Evolutionary conservation across 2,329 filamentous ascomycete genomes (phyloP).

Genomic region (Curvularia spicifera): DNA sequence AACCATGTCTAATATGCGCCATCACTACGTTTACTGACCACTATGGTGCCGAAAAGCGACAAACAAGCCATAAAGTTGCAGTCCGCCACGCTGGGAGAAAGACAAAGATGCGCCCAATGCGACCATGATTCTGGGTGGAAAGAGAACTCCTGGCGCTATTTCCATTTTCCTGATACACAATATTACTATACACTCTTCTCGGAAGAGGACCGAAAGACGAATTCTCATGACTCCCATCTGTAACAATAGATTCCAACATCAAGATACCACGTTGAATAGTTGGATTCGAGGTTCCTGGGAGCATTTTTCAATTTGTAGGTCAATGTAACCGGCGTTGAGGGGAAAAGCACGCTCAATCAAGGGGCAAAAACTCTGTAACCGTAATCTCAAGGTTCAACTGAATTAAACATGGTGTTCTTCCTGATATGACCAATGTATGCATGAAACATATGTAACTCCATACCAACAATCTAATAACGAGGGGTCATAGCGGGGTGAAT

Average conservation of each 20-base stretch:
- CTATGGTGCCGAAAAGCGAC: neutral
- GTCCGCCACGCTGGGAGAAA: slow-evolving; percentile 6
- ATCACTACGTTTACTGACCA: slow-evolving; percentile 20
- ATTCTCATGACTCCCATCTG: neutral
- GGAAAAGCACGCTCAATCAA: neutral
- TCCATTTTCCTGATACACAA: neutral
- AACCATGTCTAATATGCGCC: slow-evolving; percentile 34
- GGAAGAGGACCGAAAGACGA: too few relatives aligned
- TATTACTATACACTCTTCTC: neutral
- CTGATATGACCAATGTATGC: too few relatives aligned
- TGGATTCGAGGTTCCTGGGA: neutral
- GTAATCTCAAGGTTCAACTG: neutral
- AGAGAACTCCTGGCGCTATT: neutral
- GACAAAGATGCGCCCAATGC: slow-evolving; percentile 1
- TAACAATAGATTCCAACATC: neutral
- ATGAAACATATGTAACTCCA: neutral
- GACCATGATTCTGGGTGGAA: neutral
- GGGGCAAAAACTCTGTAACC: neutral
- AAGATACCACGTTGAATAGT: neutral
- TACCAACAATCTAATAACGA: neutral
- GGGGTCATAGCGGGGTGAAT: neutral
- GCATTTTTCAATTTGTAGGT: too few relatives aligned
- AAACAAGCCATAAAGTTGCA: neutral
- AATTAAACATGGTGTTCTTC: neutral
- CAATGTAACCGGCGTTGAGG: neutral